phyloP scores from a whole-genome alignment of 2,329 filamentous ascomycete species.

The Cladobotryum mycophilum region DNA sequence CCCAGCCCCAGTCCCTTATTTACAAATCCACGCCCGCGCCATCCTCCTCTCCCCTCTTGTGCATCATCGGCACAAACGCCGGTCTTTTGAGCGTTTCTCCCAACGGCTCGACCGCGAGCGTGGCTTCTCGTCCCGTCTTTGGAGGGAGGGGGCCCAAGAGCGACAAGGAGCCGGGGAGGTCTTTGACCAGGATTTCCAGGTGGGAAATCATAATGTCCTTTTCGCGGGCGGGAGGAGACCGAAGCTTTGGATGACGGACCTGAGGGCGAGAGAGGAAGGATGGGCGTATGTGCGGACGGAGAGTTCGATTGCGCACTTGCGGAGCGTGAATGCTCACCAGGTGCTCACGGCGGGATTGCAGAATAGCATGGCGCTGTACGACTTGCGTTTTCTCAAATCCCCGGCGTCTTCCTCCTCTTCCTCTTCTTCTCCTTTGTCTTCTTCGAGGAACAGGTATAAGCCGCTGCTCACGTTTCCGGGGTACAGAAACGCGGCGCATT shows the following conservation, averaged over 20 bases:
- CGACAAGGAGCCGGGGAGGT: constrained; percentile 29
- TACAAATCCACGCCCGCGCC: constrained; percentile 39
- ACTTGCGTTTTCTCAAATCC: constrained; percentile 39
- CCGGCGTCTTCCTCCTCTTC: not conserved
- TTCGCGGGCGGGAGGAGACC: constrained; percentile 47
- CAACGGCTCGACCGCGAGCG: constrained; percentile 27
- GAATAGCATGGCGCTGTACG: constrained; percentile 49
- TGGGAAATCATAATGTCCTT: constrained; percentile 37
- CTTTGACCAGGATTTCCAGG: constrained; percentile 44
- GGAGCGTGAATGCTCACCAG: constrained; percentile 41
- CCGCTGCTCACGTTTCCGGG: constrained; percentile 43
- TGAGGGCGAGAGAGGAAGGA: constrained; percentile 27
- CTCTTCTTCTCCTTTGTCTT: not conserved
- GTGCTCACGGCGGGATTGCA: constrained; percentile 47
- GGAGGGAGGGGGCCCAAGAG: not conserved
- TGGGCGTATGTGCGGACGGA: constrained; percentile 30
- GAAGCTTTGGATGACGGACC: constrained; percentile 39
- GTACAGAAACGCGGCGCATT: constrained; percentile 44
- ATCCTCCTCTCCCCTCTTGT: constrained; percentile 32
- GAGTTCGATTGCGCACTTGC: constrained; percentile 44
- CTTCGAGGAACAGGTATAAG: constrained; percentile 14
- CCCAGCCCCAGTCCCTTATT: constrained; percentile 26
- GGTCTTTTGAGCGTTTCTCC: constrained; percentile 38
- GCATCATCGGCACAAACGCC: constrained; percentile 41
- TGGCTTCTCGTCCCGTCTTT: constrained; percentile 16